Percentiles rank a stretch among this genome's conserved stretches.
phyloP scores from a whole-genome alignment of 2,329 filamentous ascomycete species.

The Alternaria sp. region DNA sequence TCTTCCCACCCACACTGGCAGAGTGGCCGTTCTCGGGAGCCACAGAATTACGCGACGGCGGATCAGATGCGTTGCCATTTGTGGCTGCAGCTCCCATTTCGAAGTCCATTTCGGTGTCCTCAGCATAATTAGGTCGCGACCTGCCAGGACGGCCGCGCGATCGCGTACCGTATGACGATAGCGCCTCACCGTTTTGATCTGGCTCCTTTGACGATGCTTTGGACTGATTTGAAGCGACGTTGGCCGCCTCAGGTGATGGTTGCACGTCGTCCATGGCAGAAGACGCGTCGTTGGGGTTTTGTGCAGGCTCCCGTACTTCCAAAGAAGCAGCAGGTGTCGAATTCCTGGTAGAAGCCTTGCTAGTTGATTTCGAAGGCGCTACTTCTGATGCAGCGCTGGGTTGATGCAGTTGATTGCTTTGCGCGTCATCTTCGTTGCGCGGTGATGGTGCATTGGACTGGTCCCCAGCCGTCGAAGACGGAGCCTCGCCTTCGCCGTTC shows the following conservation, averaged over 20 bases:
- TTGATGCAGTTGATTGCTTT: slow-evolving; percentile 27
- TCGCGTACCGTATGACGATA: slow-evolving; percentile 78
- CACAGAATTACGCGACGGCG: slow-evolving; percentile 44
- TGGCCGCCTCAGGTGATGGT: slow-evolving; percentile 38
- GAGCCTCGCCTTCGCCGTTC: slow-evolving; percentile 45
- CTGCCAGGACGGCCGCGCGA: slow-evolving; percentile 85
- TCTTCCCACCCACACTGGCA: slow-evolving; percentile 46
- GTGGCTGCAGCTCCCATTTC: slow-evolving; percentile 68
- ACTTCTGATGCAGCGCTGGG: slow-evolving; percentile 31
- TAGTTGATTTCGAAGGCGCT: slow-evolving; percentile 38
- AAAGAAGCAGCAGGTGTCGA: slow-evolving; percentile 41
- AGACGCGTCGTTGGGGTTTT: slow-evolving; percentile 35
- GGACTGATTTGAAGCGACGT: slow-evolving; percentile 34
- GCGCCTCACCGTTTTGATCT: slow-evolving; percentile 57
- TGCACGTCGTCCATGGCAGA: slow-evolving; percentile 34
- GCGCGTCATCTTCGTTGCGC: slow-evolving; percentile 39
- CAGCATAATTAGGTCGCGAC: slow-evolving; percentile 90
- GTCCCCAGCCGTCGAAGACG: slow-evolving; percentile 39
- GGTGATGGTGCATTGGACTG: slow-evolving; percentile 34
- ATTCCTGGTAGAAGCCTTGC: slow-evolving; percentile 44
- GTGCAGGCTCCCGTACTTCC: slow-evolving; percentile 32
- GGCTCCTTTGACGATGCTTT: slow-evolving; percentile 43
- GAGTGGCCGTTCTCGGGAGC: slow-evolving; percentile 42
- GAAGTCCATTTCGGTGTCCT: slow-evolving; percentile 91
- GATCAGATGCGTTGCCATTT: slow-evolving; percentile 60